Evolutionary conservation across 345 rosid genomes (phyloP).

Genomic region (Cardamine chenopodiifolia): DNA sequence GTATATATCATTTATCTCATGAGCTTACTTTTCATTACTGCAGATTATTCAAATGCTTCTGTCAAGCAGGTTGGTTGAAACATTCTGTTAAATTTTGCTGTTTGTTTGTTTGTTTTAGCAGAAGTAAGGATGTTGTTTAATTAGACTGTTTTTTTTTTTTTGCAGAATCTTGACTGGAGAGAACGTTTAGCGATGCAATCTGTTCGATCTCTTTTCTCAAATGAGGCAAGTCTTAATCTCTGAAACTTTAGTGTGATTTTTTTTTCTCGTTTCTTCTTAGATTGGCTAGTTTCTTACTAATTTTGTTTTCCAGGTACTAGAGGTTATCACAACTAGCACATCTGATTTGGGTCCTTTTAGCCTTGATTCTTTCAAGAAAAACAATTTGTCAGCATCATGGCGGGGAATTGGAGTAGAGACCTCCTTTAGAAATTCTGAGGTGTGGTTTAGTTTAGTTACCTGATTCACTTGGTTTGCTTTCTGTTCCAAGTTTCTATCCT

Average conservation of each 20-base stretch:
- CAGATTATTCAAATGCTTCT: slow-evolving; percentile 61
- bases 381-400: slow-evolving; percentile 82
- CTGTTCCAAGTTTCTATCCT: background rate
- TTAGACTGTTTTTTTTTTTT: slow-evolving; percentile 9
- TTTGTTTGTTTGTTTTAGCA: background rate
- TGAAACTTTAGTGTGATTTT: background rate
- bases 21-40: slow-evolving; percentile 26
- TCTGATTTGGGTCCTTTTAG: slow-evolving; percentile 82
- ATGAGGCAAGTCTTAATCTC: slow-evolving; percentile 63
- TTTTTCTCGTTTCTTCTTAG: background rate
- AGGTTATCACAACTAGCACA: slow-evolving; percentile 66
- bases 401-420: slow-evolving; percentile 45
- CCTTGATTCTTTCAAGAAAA: slow-evolving; percentile 81
- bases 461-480: background rate
- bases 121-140: slow-evolving; percentile 12
- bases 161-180: slow-evolving; percentile 85
- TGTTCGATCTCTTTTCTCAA: slow-evolving; percentile 65
- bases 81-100: background rate
- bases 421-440: slow-evolving; percentile 54
- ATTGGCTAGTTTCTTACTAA: slow-evolving; percentile 9
- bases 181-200: slow-evolving; percentile 72
- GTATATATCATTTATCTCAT: slow-evolving; percentile 5
- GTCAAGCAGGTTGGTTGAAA: slow-evolving; percentile 54
- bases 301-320: slow-evolving; percentile 57
- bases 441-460: slow-evolving; percentile 32